Base-by-base conservation (phyloP, 129 eudicot genomes). In the Gnaphalium uliginosum region DNA sequence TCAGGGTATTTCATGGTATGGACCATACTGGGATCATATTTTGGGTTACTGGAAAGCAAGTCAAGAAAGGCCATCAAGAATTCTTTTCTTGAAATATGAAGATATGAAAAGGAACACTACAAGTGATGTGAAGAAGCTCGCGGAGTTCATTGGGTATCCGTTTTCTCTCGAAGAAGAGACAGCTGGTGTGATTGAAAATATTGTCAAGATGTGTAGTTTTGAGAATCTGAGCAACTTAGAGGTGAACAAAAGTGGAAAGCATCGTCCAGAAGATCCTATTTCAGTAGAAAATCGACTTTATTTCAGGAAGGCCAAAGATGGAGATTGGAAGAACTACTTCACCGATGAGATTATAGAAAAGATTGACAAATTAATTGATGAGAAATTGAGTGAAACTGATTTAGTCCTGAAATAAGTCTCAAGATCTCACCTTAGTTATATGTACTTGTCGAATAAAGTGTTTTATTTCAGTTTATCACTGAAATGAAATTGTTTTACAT, bases 11-110 rank as follows among this genome's bases (percentile, higher is more conserved):
- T 37, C 72, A 9, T 39, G 53, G 30, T 39, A 17, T 13, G 72
- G 72, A 22, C 56, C 72, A 22, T 67, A 67, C 14, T 67, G 72
- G 72, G 72, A 67, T 39, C 72, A 67, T 39, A 39, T 67, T 4
- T 39, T 67, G 56, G 72, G 72, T 22, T 67, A 35, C 56, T 67
- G 72, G 72, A 67, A 67, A 67, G 72, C 57, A 35, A 67, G 57
- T 10, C 29, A 21, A 8, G 72, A 67, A 67, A 67, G 72, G 54
- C 54, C 72, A 10, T 29, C 21, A 6, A 67, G 56, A 10, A 37
- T 67, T 8, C 29, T 67, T 21, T 39, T 67, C n/a, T 39, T 67
- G 56, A 67, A 67, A 67, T 67, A 67, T 19, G 72, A 67, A 39
- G 56, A 67, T 22, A 27, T 67, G 57, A 67, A 67, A 22, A 67